These are phyloP conservation scores for Pyrus communis DNA, from an alignment of 306 rosid species.

Conservation along the genomic window DNA sequence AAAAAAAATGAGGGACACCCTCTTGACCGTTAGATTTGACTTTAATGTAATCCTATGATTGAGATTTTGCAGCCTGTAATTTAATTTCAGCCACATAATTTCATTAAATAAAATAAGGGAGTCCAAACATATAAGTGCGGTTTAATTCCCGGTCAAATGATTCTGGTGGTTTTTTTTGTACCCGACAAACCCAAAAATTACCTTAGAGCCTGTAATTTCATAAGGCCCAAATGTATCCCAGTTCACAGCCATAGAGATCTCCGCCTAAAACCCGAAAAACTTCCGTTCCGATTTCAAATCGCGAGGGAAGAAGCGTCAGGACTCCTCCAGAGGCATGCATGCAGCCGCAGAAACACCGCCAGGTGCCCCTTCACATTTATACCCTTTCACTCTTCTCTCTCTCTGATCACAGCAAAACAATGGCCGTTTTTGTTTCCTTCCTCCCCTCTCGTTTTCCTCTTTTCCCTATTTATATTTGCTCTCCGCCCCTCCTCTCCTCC, in stretches of 20 bases:
- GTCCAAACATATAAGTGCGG: no score
- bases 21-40: no score
- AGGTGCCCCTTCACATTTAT: slow-evolving; percentile 6
- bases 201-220: no score
- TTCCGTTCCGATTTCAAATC: slow-evolving; percentile 12
- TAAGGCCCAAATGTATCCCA: background rate
- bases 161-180: no score
- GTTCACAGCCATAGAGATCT: background rate
- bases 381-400: background rate
- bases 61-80: no score
- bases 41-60: no score
- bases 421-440: slow-evolving; percentile 6
- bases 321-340: background rate
- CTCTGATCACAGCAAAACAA: background rate
- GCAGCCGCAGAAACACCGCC: slow-evolving; percentile 11
- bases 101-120: no score
- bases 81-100: no score
- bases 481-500: background rate
- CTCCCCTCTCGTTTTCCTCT: background rate
- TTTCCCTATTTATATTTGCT: background rate
- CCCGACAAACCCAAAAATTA: background rate
- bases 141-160: no score
- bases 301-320: slow-evolving; percentile 1
- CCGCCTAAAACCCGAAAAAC: background rate
- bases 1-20: no score